These are phyloP conservation scores for Kuraishia cidri DNA, from an alignment of 805 yeast species.

Conservation along the genomic window DNA sequence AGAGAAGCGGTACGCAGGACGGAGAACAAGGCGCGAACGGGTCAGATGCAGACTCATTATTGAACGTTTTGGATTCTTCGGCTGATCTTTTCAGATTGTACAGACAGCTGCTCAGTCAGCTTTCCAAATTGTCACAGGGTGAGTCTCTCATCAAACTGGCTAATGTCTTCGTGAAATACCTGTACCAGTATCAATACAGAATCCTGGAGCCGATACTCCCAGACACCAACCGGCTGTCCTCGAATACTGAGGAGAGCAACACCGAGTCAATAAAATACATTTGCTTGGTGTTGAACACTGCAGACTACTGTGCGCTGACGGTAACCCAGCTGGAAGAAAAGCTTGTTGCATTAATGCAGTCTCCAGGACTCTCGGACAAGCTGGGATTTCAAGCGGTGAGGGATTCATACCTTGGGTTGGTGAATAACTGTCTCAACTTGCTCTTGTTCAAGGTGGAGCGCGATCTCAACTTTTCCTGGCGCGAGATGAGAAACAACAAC, in stretches of 20 bases:
- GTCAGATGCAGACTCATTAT: conserved; percentile 29
- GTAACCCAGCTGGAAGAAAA: conserved; percentile 68
- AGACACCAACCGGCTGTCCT: conserved; percentile 15
- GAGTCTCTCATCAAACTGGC: conserved; percentile 41
- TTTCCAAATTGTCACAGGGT: conserved; percentile 49
- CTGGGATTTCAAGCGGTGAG: conserved; percentile 49
- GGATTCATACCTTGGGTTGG: conserved; percentile 45
- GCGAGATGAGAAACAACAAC: conserved; percentile 70
- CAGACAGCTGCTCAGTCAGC: conserved; percentile 63
- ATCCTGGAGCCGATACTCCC: conserved; percentile 44
- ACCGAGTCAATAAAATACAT: conserved; percentile 58
- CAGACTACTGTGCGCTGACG: conserved; percentile 81
- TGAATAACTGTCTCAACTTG: conserved; percentile 46
- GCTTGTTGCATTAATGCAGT: conserved; percentile 26
- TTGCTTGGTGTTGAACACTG: conserved; percentile 74
- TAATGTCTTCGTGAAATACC: conserved; percentile 55
- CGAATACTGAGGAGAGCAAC: conserved; percentile 25
- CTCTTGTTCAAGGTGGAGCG: conserved; percentile 48
- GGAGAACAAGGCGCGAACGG: conserved; percentile 1
- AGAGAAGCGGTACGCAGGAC: conserved; percentile 24
- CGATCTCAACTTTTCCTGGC: conserved; percentile 67
- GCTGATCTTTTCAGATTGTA: conserved; percentile 79
- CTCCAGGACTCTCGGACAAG: conserved; percentile 24
- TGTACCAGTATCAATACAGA: conserved; percentile 46
- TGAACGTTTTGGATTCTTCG: conserved; percentile 75